Evolutionary conservation across 768 basidiomycete species (phyloP).

Genomic region (Mycena olivaceomarginata): DNA sequence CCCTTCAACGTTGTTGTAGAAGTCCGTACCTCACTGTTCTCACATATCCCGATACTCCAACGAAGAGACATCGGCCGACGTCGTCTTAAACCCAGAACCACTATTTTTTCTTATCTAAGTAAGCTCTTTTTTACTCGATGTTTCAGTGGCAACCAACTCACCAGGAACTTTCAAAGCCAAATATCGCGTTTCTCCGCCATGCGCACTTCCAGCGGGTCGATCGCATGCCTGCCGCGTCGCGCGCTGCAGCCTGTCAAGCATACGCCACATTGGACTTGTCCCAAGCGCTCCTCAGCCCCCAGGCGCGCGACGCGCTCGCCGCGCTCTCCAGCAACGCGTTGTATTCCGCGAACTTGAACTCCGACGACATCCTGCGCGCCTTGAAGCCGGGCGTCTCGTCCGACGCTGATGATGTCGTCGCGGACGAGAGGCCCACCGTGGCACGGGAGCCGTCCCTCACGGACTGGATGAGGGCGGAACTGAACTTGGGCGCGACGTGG

Average conservation of each 20-base stretch:
- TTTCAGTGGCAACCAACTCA: no score
- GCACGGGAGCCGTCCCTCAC: no score
- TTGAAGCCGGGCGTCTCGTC: neutral
- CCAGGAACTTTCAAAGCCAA: no score
- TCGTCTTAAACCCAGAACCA: neutral
- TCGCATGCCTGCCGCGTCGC: no score
- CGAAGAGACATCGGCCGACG: neutral
- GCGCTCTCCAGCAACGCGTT: neutral
- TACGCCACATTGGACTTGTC: neutral
- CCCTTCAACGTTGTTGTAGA: neutral
- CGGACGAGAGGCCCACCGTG: no score
- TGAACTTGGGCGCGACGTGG: no score
- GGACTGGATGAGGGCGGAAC: no score
- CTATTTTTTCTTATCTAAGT: neutral
- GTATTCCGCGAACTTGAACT: neutral
- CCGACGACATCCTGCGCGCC: neutral
- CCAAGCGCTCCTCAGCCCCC: neutral
- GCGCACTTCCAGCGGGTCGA: no score
- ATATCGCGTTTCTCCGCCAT: no score
- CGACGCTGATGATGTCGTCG: no score
- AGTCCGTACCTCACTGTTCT: neutral
- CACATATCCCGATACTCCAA: neutral
- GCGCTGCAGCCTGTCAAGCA: neutral
- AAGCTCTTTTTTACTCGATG: no score
- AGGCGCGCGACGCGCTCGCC: conserved; percentile 25